Percentiles rank a stretch among this genome's conserved stretches.
Conservation (phyloP, 2,329 filamentous ascomycete genomes). For the Claviceps pazoutovae region DNA sequence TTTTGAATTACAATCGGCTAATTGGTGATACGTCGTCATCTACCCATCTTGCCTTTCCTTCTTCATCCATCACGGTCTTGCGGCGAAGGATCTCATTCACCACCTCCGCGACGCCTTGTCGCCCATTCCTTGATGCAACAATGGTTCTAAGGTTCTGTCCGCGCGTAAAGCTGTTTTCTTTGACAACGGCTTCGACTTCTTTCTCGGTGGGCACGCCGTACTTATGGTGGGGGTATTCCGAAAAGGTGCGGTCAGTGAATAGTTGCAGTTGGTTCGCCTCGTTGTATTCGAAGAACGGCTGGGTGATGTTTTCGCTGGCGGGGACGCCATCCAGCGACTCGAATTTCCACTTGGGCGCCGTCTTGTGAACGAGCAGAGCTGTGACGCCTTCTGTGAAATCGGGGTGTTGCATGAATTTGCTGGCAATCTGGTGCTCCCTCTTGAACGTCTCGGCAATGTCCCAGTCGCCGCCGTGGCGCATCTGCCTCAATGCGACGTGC, state of each 20-base stretch:
- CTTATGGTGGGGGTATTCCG: conserved; percentile 55
- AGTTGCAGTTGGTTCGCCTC: conserved; percentile 39
- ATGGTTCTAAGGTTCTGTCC: conserved; percentile 51
- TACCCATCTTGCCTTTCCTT: conserved; percentile 30
- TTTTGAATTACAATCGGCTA: conserved; percentile 18
- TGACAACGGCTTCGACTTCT: conserved; percentile 37
- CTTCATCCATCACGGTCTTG: conserved; percentile 37
- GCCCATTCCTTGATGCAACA: conserved; percentile 41
- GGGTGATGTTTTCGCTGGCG: conserved; percentile 35
- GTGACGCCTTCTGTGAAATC: conserved; percentile 92
- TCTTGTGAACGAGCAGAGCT: conserved; percentile 60
- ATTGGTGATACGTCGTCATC: conserved; percentile 14
- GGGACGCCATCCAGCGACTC: conserved; percentile 55
- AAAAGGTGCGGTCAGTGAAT: conserved; percentile 49
- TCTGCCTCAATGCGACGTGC: conserved; percentile 70
- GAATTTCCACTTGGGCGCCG: conserved; percentile 62
- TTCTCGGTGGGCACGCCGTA: conserved; percentile 63
- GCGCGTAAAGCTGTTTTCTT: conserved; percentile 24
- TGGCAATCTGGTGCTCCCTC: conserved; percentile 72
- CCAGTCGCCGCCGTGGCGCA: conserved; percentile 65
- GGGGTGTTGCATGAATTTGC: conserved; percentile 75
- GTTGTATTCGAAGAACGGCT: conserved; percentile 53
- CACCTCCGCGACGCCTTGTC: conserved; percentile 56
- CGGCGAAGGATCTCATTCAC: conserved; percentile 53
- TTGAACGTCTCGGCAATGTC: conserved; percentile 72